Evolutionary conservation across 371 early-diverging fungal genomes (phyloP).

Genomic region (Mucor ambiguus): DNA sequence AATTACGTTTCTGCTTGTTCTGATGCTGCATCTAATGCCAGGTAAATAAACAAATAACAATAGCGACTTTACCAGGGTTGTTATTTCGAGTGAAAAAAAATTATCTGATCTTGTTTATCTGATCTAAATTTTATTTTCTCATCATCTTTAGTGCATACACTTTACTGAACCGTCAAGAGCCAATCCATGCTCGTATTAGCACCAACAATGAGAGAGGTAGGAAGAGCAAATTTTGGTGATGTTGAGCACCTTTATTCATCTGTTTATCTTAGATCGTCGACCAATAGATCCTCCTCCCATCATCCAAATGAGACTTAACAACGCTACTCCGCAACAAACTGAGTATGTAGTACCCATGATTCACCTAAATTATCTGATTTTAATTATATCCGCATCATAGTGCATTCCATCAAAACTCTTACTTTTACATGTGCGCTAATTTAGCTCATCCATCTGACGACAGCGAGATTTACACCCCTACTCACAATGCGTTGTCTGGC

Average conservation of each 20-base stretch:
- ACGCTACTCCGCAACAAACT: slow-evolving; percentile 26
- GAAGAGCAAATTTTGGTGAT: neutral
- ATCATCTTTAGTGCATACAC: slow-evolving; percentile 5
- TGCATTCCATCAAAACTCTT: slow-evolving; percentile 61
- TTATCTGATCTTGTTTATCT: slow-evolving; percentile 3
- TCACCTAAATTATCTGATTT: slow-evolving; percentile 14
- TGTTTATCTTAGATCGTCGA: slow-evolving; percentile 30
- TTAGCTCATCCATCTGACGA: slow-evolving; percentile 45
- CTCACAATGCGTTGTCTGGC: slow-evolving; percentile 48
- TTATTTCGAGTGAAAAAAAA: neutral
- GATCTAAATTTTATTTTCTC: neutral
- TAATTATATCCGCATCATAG: slow-evolving; percentile 37
- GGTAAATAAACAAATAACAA: slow-evolving; percentile 14
- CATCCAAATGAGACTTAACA: slow-evolving; percentile 27
- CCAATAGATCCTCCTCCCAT: slow-evolving; percentile 38
- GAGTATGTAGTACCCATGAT: slow-evolving; percentile 15
- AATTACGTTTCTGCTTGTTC: slow-evolving; percentile 20
- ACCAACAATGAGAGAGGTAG: slow-evolving; percentile 37
- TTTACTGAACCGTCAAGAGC: slow-evolving; percentile 24
- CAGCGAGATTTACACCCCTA: slow-evolving; percentile 36
- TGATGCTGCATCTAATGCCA: slow-evolving; percentile 2
- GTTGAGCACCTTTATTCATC: neutral
- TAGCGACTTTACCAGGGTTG: neutral
- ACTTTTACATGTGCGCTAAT: slow-evolving; percentile 50
- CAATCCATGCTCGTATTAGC: slow-evolving; percentile 32